Base-by-base conservation (phyloP, 129 eudicot genomes). In the Sambucus nigra region DNA sequence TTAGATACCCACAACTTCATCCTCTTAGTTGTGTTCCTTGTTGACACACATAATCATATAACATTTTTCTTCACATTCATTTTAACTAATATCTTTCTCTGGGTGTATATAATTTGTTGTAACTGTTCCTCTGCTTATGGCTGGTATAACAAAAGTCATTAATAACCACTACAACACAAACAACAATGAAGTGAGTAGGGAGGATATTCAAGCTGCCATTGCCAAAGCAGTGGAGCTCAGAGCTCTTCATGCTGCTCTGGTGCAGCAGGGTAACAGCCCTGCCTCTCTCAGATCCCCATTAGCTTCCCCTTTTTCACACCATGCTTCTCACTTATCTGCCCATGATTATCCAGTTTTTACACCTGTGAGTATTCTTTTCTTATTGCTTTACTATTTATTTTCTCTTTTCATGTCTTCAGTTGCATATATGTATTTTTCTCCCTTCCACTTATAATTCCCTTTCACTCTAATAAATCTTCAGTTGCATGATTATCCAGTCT, bases 331-430 rank as follows among this genome's bases (percentile, higher is more conserved):
- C 23, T 55, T 79, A 11, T 86, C 99, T 44, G 84, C 89, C 16
- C 94, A 86, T 5, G 95, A 86, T 73, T 92, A 86, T 69, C 96
- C 99, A 22, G 91, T 86, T 72, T 92, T 92, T 33, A 92, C 96
- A 14, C 95, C 99, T 14, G 98, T 91, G 53, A 84, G 95, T 75
- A 48, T 13, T 52, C 18, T 15, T 20, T 16, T n/a, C n/a, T n/a
- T n/a, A n/a, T n/a, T n/a, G n/a, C n/a, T n/a, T n/a, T n/a, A n/a
- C n/a, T n/a, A n/a, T n/a, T n/a, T n/a, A n/a, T 15, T 32, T 22
- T 69, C 14, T 40, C 25, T n/a, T n/a, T 62, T 23, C n/a, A n/a
- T n/a, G n/a, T n/a, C n/a, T n/a, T n/a, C n/a, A n/a, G n/a, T n/a
- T n/a, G n/a, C n/a, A n/a, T n/a, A n/a, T n/a, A n/a, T n/a, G n/a